Evolutionary conservation across 768 basidiomycete genomes (phyloP).

Genomic region (Psilocybe cubensis): DNA sequence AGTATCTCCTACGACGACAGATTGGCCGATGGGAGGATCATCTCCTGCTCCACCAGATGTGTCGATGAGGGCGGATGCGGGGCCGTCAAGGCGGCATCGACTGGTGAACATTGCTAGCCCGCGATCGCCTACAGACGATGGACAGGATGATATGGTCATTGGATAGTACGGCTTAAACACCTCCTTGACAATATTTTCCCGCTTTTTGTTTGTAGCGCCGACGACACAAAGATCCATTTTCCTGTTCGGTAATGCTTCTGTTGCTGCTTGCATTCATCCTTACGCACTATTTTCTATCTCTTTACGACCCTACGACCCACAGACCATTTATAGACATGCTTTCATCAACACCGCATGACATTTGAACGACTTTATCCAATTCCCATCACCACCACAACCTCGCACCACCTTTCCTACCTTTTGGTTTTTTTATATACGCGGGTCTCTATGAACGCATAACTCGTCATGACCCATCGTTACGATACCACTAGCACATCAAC

Average conservation of each 20-base stretch:
- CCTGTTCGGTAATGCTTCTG: background rate
- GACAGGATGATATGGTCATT: slow-evolving; percentile 12
- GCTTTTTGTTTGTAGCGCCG: background rate
- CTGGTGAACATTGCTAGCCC: background rate
- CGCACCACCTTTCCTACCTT: background rate
- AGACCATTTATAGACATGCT: background rate
- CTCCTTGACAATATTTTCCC: background rate
- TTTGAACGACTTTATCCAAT: background rate
- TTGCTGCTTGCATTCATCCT: background rate
- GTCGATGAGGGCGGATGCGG: background rate
- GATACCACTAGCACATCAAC: background rate
- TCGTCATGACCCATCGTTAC: background rate
- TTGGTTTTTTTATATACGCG: no score
- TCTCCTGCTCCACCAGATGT: slow-evolving; percentile 1
- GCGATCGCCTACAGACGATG: background rate
- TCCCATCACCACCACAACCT: no score
- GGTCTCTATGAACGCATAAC: background rate
- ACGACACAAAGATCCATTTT: background rate
- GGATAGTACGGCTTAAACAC: background rate
- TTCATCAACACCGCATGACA: background rate
- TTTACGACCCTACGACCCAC: no score
- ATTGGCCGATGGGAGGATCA: slow-evolving; percentile 3
- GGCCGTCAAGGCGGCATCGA: slow-evolving; percentile 5
- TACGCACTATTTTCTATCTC: background rate
- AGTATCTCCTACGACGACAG: background rate